Conservation (phyloP, 2,329 filamentous ascomycete genomes). For the Canariomyces notabilis region DNA sequence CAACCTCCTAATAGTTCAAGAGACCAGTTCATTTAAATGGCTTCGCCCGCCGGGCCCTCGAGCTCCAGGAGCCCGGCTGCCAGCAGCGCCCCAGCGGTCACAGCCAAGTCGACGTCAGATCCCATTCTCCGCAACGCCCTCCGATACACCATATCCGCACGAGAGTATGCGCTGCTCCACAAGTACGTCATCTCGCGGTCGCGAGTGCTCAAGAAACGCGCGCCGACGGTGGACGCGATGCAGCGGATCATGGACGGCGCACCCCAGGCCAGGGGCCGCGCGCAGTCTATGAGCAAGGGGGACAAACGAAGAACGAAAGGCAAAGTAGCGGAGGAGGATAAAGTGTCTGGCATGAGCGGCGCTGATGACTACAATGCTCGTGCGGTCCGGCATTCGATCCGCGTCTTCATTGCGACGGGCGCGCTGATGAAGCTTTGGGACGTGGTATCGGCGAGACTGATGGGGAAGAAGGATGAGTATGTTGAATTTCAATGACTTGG, state of each 20-base stretch:
- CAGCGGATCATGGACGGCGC: constrained; percentile 48
- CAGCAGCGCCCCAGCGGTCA: constrained; percentile 4
- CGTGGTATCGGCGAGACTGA: constrained; percentile 44
- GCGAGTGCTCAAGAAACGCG: constrained; percentile 48
- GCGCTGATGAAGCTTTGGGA: constrained; percentile 60
- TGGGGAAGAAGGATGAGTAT: constrained; percentile 42
- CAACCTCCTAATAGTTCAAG: no score
- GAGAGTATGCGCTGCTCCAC: constrained; percentile 81
- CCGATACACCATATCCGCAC: constrained; percentile 77
- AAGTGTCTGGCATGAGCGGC: constrained; percentile 26
- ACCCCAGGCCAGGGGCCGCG: constrained; percentile 21
- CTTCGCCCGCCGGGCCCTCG: constrained; percentile 13
- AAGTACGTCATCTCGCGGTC: constrained; percentile 75
- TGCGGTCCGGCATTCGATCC: constrained; percentile 64
- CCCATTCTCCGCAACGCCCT: constrained; percentile 73
- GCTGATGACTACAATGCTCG: constrained; percentile 65
- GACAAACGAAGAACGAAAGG: constrained; percentile 28
- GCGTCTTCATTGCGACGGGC: constrained; percentile 63
- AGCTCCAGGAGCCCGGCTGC: constrained; percentile 1
- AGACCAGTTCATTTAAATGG: constrained; percentile 10
- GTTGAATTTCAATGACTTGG: constrained; percentile 22
- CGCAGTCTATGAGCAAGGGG: constrained; percentile 7
- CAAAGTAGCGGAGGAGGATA: constrained; percentile 9
- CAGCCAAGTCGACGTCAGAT: constrained; percentile 18
- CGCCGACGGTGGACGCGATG: constrained; percentile 52